These are phyloP conservation scores for Aspergillus novoparasiticus DNA, from an alignment of 2,329 filamentous ascomycete species.

Conservation along the genomic window DNA sequence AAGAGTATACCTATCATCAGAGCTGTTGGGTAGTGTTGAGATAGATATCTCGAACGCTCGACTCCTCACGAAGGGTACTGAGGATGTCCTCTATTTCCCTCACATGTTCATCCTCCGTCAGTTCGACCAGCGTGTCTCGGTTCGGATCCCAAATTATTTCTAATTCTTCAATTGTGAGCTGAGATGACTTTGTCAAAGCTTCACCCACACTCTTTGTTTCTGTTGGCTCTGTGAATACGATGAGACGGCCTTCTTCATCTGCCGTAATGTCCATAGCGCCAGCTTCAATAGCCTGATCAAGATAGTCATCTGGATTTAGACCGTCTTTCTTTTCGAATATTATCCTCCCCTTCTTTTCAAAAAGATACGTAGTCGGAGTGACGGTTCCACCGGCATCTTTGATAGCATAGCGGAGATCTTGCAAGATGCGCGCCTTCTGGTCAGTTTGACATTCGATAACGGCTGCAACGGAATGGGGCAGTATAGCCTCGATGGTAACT, in stretches of 20 bases:
- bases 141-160: slow-evolving; percentile 87
- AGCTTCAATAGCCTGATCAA: slow-evolving; percentile 82
- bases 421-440: slow-evolving; percentile 71
- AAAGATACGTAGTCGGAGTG: slow-evolving; percentile 80
- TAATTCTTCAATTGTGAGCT: slow-evolving; percentile 68
- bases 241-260: slow-evolving; percentile 68
- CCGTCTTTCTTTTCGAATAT: slow-evolving; percentile 65
- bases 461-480: slow-evolving; percentile 72
- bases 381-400: slow-evolving; percentile 71
- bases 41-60: slow-evolving; percentile 78
- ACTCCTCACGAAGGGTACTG: slow-evolving; percentile 59
- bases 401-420: slow-evolving; percentile 71
- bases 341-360: slow-evolving; percentile 76
- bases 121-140: slow-evolving; percentile 70
- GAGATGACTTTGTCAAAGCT: slow-evolving; percentile 63
- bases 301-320: slow-evolving; percentile 66
- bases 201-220: slow-evolving; percentile 67
- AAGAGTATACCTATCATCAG: slow-evolving; percentile 13
- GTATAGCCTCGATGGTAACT: slow-evolving; percentile 76
- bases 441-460: slow-evolving; percentile 88
- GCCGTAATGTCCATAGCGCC: slow-evolving; percentile 63
- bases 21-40: slow-evolving; percentile 58
- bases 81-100: slow-evolving; percentile 63
- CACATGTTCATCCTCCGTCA: slow-evolving; percentile 61
- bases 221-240: slow-evolving; percentile 70